Evolutionary conservation across 441 rosid genomes (phyloP).

Genomic region (Populus hybrid): DNA sequence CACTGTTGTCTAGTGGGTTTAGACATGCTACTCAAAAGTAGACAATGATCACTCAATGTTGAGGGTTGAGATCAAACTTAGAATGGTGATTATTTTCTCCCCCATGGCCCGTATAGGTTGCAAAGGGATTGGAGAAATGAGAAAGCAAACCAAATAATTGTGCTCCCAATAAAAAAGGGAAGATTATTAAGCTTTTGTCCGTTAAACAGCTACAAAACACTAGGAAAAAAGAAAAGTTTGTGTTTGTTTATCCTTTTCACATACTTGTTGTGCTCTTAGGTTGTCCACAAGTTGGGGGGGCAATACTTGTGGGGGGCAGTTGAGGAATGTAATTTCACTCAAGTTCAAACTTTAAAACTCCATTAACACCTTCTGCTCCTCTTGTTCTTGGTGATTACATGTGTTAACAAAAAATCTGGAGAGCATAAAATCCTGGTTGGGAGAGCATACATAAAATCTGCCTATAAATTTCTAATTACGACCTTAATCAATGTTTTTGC

Average conservation of each 20-base stretch:
- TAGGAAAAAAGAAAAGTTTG: no score
- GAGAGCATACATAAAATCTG: no score
- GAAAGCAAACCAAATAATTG: conserved; percentile 8
- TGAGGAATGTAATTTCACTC: no score
- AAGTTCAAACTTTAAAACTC: no score
- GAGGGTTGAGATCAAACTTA: conserved; percentile 30
- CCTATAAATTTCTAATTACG: no score
- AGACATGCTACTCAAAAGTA: conserved; percentile 32
- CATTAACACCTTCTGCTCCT: no score
- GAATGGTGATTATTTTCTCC: conserved; percentile 29
- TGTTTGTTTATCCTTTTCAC: background rate
- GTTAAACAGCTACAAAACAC: conserved; percentile 25
- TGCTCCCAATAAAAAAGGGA: background rate
- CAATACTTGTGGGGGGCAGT: no score
- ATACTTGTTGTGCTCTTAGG: background rate
- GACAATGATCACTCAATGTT: conserved; percentile 31
- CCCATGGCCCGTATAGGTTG: conserved; percentile 21
- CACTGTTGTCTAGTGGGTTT: background rate
- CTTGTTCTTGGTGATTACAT: no score
- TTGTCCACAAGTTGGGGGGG: conserved; percentile 14
- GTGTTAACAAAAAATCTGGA: no score
- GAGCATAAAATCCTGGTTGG: no score
- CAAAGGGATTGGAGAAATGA: background rate
- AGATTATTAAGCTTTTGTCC: background rate
- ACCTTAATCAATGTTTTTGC: no score